phyloP scores from a whole-genome alignment of 1,284 basidiomycete species.

The Ceraceosorus guamensis region DNA sequence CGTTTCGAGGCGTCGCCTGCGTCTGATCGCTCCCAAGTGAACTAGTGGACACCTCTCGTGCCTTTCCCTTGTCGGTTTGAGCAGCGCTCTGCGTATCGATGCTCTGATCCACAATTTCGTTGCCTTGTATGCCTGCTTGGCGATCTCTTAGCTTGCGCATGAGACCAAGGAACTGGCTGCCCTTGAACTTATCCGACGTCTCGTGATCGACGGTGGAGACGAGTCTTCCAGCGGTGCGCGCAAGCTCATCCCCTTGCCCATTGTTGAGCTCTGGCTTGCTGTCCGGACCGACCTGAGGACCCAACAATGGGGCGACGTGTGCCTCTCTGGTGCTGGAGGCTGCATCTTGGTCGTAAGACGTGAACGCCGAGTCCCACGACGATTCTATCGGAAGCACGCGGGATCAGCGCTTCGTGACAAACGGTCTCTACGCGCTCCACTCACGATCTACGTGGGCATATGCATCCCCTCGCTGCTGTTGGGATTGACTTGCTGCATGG shows the following conservation, averaged over 20 bases:
- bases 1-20: background rate
- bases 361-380: slow-evolving; percentile 42
- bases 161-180: slow-evolving; percentile 77
- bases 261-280: slow-evolving; percentile 10
- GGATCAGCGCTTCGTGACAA: too few relatives aligned
- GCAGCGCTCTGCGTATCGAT: too few relatives aligned
- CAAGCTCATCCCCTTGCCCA: slow-evolving; percentile 35
- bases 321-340: background rate
- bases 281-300: background rate
- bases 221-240: slow-evolving; percentile 48
- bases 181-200: slow-evolving; percentile 73
- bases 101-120: slow-evolving; percentile 59
- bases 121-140: slow-evolving; percentile 73
- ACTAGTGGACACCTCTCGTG: slow-evolving; percentile 9
- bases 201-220: slow-evolving; percentile 53
- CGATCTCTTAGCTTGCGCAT: slow-evolving; percentile 79
- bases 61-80: slow-evolving; percentile 29
- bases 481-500: too few relatives aligned
- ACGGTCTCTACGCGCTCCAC: too few relatives aligned
- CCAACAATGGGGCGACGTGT: background rate
- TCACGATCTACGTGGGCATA: too few relatives aligned
- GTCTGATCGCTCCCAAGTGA: too few relatives aligned
- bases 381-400: slow-evolving; percentile 16
- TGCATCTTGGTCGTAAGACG: slow-evolving; percentile 21
- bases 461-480: too few relatives aligned